Base-by-base conservation (phyloP, 2,329 filamentous ascomycete genomes). In the Diaporthe helianthi region DNA sequence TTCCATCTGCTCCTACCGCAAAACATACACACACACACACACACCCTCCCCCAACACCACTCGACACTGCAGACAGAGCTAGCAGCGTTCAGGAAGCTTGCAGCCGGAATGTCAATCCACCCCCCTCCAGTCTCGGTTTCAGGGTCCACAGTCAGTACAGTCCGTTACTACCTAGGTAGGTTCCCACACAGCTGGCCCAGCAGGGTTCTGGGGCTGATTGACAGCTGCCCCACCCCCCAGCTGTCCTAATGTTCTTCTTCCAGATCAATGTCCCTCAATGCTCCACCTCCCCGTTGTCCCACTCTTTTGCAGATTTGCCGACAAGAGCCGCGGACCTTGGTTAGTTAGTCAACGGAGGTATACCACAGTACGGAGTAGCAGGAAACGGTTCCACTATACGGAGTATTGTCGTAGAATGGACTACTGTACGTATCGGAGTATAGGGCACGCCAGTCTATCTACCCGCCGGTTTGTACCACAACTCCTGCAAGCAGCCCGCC, bases 311-410 rank as follows among this genome's bases (percentile, higher is more conserved):
- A 61, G 55, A 41, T 47, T 61, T 61, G 58, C 58, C 58, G 58
- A 61, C 58, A 47, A 61, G 41, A 61, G 58, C 58, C 58, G 58
- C 58, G 58, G 58, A 47, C 58, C 58, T 63, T 63, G 58, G 58
- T 55, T 47, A 38, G 36, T 38, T 38, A 38, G 36, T 38, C 36
- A n/a, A n/a, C n/a, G n/a, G n/a, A n/a, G n/a, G n/a, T 38, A 17
- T 15, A 38, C 36, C 36, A 38, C 36, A 44, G 53, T 53, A 6
- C 15, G 33, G 19, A 33, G 19, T 26, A 26, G 26, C 8, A 49
- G 29, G 41, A 63, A 63, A 63, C 58, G 58, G 44, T 46, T 49
- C 44, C 22, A 2, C 13, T 2, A n/a, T n/a, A n/a, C n/a, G 36
- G 36, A 13, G 36, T 38, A 38, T 36, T 4, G 12, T 33, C 12